A percentile compares a stretch with the other conserved stretches of the same genome.
These are phyloP conservation scores for Acanthamoeba healyi DNA, from an alignment of 208 protist genomes.

Conservation along the genomic window DNA sequence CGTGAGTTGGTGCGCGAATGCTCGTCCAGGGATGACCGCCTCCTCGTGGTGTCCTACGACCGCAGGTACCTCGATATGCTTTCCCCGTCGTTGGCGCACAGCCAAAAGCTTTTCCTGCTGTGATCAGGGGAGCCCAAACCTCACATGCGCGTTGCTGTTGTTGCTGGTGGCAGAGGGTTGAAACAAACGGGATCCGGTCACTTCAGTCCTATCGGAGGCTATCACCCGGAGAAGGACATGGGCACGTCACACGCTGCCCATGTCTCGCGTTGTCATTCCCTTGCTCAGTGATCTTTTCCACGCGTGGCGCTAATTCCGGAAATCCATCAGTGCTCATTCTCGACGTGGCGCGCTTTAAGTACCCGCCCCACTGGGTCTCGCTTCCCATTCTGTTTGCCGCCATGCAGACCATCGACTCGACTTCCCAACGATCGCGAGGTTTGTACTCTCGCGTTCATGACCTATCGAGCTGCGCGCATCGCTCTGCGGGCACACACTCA, in stretches of 20 bases:
- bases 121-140: no score
- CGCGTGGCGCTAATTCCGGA: no score
- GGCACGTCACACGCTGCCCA: no score
- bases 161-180: slow-evolving; percentile 58
- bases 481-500: not conserved
- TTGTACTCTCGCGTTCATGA: no score
- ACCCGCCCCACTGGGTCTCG: slow-evolving; percentile 89
- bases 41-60: slow-evolving; percentile 84
- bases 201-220: slow-evolving; percentile 87
- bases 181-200: slow-evolving; percentile 88
- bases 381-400: slow-evolving; percentile 53
- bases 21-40: not conserved
- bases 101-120: no score
- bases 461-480: no score
- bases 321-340: slow-evolving; percentile 89
- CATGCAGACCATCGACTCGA: not conserved
- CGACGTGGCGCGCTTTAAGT: slow-evolving; percentile 91
- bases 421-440: not conserved
- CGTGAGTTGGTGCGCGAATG: slow-evolving; percentile 62
- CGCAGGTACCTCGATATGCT: no score
- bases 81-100: no score
- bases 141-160: no score
- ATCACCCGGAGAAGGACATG: slow-evolving; percentile 81
- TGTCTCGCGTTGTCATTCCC: no score
- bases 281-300: no score